These are phyloP conservation scores for Gomphus sp. DNA, from an alignment of 1,284 basidiomycete species.

Conservation along the genomic window DNA sequence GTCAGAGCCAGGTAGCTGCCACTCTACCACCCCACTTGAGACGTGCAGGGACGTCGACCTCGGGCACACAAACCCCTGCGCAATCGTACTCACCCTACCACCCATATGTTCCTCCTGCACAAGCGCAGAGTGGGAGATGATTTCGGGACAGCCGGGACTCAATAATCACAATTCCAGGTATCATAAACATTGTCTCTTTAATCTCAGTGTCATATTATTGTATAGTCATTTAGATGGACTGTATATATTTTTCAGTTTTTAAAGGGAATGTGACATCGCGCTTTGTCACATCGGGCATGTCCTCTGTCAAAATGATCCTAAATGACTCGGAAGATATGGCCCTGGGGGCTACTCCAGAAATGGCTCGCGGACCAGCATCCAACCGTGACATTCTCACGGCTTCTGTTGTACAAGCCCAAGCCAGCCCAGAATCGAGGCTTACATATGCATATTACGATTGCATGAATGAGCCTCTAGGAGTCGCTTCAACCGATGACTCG, in stretches of 20 bases:
- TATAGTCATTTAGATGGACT: background rate
- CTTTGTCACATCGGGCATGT: background rate
- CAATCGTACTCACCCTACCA: conserved; percentile 5
- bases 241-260: background rate
- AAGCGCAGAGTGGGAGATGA: background rate
- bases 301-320: background rate
- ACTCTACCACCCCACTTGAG: conserved; percentile 8
- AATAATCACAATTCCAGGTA: background rate
- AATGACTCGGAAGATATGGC: background rate
- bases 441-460: background rate
- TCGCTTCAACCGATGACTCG: background rate
- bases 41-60: conserved; percentile 3
- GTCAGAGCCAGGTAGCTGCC: background rate
- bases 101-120: conserved; percentile 2
- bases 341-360: background rate
- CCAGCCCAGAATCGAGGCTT: background rate
- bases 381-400: background rate
- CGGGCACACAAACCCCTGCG: conserved; percentile 1
- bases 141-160: background rate
- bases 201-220: background rate
- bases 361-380: background rate
- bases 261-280: background rate
- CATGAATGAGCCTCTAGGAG: background rate
- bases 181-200: background rate
- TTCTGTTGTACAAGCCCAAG: background rate